phyloP scores from a whole-genome alignment of 2,329 filamentous ascomycete genomes.

The Neocucurbitaria cava region DNA sequence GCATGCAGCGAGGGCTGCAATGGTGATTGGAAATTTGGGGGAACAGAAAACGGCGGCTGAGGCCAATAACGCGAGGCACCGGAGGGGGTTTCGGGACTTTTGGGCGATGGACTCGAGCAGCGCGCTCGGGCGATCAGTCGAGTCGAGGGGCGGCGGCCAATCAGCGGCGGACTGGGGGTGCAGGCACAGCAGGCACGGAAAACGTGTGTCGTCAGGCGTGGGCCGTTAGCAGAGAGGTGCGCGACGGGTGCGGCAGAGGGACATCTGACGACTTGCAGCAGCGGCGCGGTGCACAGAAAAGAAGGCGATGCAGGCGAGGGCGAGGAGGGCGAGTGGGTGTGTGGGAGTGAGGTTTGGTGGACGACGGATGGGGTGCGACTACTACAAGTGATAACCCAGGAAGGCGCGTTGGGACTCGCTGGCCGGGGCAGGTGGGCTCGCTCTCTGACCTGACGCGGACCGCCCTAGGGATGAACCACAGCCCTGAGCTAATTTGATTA shows the following conservation, averaged over 20 bases:
- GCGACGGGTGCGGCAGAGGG: background rate
- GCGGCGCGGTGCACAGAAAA: background rate
- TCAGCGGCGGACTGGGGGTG: slow-evolving; percentile 21
- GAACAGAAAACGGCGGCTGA: slow-evolving; percentile 27
- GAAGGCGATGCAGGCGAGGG: background rate
- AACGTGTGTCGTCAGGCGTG: slow-evolving; percentile 7
- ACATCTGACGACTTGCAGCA: slow-evolving; percentile 10
- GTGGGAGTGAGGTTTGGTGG: slow-evolving; percentile 17
- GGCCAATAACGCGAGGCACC: slow-evolving; percentile 35
- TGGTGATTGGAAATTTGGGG: slow-evolving; percentile 19
- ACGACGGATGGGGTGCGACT: slow-evolving; percentile 15
- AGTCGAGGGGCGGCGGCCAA: slow-evolving; percentile 19
- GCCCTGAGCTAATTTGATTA: slow-evolving; percentile 28
- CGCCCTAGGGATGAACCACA: slow-evolving; percentile 7
- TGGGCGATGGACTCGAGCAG: slow-evolving; percentile 31
- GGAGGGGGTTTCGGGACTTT: slow-evolving; percentile 23
- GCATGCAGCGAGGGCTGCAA: slow-evolving; percentile 33
- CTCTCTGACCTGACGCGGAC: slow-evolving; percentile 3
- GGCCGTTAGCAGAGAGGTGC: background rate
- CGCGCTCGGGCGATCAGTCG: slow-evolving; percentile 26
- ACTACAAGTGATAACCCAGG: slow-evolving; percentile 16
- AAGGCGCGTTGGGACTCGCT: slow-evolving; percentile 18
- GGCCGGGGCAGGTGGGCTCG: background rate
- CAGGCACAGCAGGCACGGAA: background rate
- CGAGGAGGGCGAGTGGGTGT: too few species aligned